phyloP scores from a whole-genome alignment of 2,329 filamentous ascomycete genomes.

The Elsinoe perseae region DNA sequence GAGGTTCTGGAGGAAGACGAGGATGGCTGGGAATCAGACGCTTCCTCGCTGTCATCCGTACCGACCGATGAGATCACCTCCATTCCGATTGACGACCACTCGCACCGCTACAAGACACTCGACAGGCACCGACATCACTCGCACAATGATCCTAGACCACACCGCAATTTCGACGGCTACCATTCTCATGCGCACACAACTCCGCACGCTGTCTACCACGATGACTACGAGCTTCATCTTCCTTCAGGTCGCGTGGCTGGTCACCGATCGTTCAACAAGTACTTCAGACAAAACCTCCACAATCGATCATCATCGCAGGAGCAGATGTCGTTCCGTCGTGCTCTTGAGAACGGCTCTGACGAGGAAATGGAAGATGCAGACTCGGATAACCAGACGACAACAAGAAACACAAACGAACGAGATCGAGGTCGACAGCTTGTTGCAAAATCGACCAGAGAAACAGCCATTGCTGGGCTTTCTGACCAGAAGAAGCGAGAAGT shows the following conservation, averaged over 20 bases:
- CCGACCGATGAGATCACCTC: slow-evolving; percentile 77
- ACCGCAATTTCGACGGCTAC: slow-evolving; percentile 68
- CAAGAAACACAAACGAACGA: slow-evolving; percentile 22
- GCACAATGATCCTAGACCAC: slow-evolving; percentile 60
- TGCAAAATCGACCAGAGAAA: slow-evolving; percentile 62
- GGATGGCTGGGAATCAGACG: slow-evolving; percentile 94
- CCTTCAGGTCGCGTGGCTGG: slow-evolving; percentile 84
- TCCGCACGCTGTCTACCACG: slow-evolving; percentile 71
- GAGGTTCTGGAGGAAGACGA: slow-evolving; percentile 51
- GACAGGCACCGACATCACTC: slow-evolving; percentile 69
- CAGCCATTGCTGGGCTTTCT: slow-evolving; percentile 69
- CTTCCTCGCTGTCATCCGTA: slow-evolving; percentile 70
- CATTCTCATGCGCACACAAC: slow-evolving; percentile 72
- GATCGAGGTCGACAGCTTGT: slow-evolving; percentile 39
- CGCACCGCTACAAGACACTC: slow-evolving; percentile 64
- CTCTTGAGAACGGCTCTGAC: slow-evolving; percentile 46
- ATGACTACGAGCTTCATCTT: slow-evolving; percentile 89
- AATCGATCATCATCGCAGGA: slow-evolving; percentile 52
- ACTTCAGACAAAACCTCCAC: slow-evolving; percentile 88
- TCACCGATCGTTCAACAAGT: slow-evolving; percentile 77
- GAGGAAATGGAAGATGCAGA: slow-evolving; percentile 37
- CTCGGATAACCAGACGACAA: slow-evolving; percentile 30
- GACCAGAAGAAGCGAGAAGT: slow-evolving; percentile 67
- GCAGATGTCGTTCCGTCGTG: slow-evolving; percentile 39
- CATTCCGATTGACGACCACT: slow-evolving; percentile 65